These are phyloP conservation scores for Fusarium torreyae DNA, from an alignment of 2,329 filamentous ascomycete species.

Conservation along the genomic window DNA sequence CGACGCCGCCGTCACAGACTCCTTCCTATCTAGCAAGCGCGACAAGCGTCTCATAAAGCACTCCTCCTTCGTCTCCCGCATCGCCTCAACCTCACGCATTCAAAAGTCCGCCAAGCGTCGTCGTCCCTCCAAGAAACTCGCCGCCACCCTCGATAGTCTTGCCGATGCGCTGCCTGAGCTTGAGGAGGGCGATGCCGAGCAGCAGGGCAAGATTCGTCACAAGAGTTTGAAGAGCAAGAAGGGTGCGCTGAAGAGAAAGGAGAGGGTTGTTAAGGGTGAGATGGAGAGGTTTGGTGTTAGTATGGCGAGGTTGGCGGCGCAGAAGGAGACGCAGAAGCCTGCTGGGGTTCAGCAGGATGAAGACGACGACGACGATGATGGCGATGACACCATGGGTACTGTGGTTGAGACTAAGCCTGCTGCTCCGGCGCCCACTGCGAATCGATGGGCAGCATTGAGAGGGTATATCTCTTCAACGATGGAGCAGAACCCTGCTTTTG, in stretches of 20 bases:
- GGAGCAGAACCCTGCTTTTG: constrained; percentile 88
- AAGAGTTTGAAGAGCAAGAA: constrained; percentile 81
- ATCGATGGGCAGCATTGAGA: constrained; percentile 85
- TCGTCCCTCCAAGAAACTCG: constrained; percentile 83
- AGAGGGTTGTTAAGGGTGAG: constrained; percentile 84
- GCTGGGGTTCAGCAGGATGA: constrained; percentile 17
- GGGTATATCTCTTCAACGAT: constrained; percentile 89
- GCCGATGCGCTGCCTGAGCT: constrained; percentile 84
- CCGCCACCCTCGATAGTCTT: constrained; percentile 80
- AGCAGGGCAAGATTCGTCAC: constrained; percentile 75
- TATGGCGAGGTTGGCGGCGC: constrained; percentile 78
- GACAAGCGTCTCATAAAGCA: constrained; percentile 89
- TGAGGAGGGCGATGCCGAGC: constrained; percentile 62
- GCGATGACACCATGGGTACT: constrained; percentile 34
- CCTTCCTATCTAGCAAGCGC: constrained; percentile 81
- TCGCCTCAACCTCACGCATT: constrained; percentile 70
- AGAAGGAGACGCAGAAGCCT: constrained; percentile 32
- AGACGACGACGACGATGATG: constrained; percentile 30
- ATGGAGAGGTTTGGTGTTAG: constrained; percentile 87
- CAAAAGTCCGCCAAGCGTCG: constrained; percentile 52
- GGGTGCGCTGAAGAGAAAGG: constrained; percentile 87
- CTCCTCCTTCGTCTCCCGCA: constrained; percentile 82
- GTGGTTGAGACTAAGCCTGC: constrained; percentile 30
- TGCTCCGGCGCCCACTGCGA: constrained; percentile 61
- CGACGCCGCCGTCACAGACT: constrained; percentile 66